Evolutionary conservation across 805 yeast species (phyloP).

Genomic region (Millerago galiae): DNA sequence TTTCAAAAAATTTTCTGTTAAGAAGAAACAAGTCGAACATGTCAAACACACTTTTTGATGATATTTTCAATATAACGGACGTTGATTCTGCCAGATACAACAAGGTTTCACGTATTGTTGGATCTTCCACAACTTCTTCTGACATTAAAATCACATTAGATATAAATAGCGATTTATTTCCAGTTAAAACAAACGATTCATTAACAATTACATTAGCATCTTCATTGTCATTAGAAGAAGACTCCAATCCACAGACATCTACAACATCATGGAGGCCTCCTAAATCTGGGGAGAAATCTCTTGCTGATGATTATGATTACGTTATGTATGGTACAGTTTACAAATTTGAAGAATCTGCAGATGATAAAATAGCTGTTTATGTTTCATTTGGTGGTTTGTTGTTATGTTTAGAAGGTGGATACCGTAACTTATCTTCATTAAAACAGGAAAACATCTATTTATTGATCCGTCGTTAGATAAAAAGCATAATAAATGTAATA

Average conservation of each 20-base stretch:
- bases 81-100: slow-evolving; percentile 88
- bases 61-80: slow-evolving; percentile 78
- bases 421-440: slow-evolving; percentile 78
- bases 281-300: slow-evolving; percentile 70
- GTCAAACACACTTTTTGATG: slow-evolving; percentile 85
- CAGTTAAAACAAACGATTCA: slow-evolving; percentile 68
- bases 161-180: slow-evolving; percentile 87
- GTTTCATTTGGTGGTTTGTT: slow-evolving; percentile 94
- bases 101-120: slow-evolving; percentile 84
- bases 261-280: slow-evolving; percentile 50
- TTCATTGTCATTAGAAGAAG: slow-evolving; percentile 50
- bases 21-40: slow-evolving; percentile 22
- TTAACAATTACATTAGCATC: slow-evolving; percentile 84
- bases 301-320: slow-evolving; percentile 96
- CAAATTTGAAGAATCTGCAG: slow-evolving; percentile 83
- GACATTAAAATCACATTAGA: slow-evolving; percentile 83
- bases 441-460: slow-evolving; percentile 93
- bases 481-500: neutral
- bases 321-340: slow-evolving; percentile 98
- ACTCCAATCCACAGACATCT: slow-evolving; percentile 39
- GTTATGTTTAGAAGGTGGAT: slow-evolving; percentile 91
- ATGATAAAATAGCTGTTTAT: slow-evolving; percentile 67
- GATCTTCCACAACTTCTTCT: slow-evolving; percentile 73
- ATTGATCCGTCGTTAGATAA: slow-evolving; percentile 56
- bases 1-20: neutral